Evolutionary conservation across 495 filamentous ascomycete species (phyloP).

Genomic region (Lentithecium fluviatile): DNA sequence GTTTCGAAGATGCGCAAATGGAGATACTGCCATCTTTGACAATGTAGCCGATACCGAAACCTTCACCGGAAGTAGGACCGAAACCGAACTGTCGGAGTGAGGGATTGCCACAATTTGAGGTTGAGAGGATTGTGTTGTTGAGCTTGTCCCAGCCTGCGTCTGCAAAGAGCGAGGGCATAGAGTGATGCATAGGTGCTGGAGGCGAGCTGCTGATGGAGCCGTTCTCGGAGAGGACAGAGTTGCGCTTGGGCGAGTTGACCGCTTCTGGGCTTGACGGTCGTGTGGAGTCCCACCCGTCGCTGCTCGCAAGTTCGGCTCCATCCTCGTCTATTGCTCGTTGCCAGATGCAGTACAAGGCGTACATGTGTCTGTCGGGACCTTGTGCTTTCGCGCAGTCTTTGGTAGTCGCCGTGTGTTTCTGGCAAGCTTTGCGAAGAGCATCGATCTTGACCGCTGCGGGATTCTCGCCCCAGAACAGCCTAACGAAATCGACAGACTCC

Average conservation of each 20-base stretch:
- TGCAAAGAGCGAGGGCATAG: slow-evolving; percentile 76
- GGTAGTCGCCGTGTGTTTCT: slow-evolving; percentile 76
- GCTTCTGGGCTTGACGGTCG: slow-evolving; percentile 30
- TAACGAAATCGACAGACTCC: slow-evolving; percentile 81
- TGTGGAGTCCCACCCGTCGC: slow-evolving; percentile 46
- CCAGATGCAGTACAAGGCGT: slow-evolving; percentile 94
- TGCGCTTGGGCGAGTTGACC: slow-evolving; percentile 50
- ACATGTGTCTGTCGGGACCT: slow-evolving; percentile 91
- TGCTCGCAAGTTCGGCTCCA: slow-evolving; percentile 48
- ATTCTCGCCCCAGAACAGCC: slow-evolving; percentile 92
- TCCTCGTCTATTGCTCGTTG: slow-evolving; percentile 82
- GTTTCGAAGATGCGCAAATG: slow-evolving; percentile 89
- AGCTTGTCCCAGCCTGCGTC: slow-evolving; percentile 91
- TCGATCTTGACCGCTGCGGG: slow-evolving; percentile 79
- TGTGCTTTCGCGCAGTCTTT: slow-evolving; percentile 86
- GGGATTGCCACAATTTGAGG: slow-evolving; percentile 98
- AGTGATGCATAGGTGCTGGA: slow-evolving; percentile 41
- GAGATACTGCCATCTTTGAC: slow-evolving; percentile 94
- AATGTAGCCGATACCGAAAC: slow-evolving; percentile 97
- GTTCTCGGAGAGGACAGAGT: slow-evolving; percentile 53
- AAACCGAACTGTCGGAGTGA: slow-evolving; percentile 96
- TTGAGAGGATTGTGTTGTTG: slow-evolving; percentile 91
- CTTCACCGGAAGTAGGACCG: slow-evolving; percentile 89
- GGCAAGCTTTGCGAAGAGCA: slow-evolving; percentile 75
- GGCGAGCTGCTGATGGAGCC: slow-evolving; percentile 37